Conservation (phyloP, 192 early-diverging fungal species). For the Coemansia sp. region DNA sequence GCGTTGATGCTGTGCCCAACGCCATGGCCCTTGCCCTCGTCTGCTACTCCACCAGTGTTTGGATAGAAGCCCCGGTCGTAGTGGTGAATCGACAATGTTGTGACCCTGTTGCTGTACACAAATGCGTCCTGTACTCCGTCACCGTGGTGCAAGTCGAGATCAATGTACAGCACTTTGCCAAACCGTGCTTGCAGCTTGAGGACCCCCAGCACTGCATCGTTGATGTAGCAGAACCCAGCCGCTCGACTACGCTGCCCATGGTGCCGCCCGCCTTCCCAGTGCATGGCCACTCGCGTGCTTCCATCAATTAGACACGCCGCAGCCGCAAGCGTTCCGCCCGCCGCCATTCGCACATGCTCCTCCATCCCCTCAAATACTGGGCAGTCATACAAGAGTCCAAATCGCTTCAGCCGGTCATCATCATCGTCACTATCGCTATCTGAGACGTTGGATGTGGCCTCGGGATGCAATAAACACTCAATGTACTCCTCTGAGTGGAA, state of each 20-base stretch:
- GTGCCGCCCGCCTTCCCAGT: conserved; percentile 98
- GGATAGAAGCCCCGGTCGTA: conserved; percentile 94
- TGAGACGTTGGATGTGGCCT: background rate
- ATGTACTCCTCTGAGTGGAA: conserved; percentile 51
- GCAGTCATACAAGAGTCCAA: conserved; percentile 52
- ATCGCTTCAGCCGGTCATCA: conserved; percentile 7
- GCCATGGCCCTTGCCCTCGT: conserved; percentile 79
- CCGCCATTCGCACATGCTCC: conserved; percentile 34
- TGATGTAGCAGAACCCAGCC: conserved; percentile 97
- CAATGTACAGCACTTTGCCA: conserved; percentile 90
- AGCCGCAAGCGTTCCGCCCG: conserved; percentile 47
- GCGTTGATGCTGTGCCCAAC: conserved; percentile 90
- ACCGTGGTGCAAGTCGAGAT: conserved; percentile 98
- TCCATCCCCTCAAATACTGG: conserved; percentile 39
- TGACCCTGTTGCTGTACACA: conserved; percentile 86
- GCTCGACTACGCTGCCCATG: conserved; percentile 88
- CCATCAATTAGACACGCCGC: conserved; percentile 27
- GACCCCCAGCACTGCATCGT: conserved; percentile 96
- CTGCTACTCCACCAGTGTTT: conserved; percentile 78
- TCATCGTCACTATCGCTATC: conserved; percentile 5
- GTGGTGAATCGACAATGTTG: conserved; percentile 98
- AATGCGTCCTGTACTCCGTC: conserved; percentile 99
- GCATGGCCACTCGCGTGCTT: conserved; percentile 59
- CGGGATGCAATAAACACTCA: conserved; percentile 13
- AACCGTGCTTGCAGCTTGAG: conserved; percentile 77